Base-by-base conservation (phyloP, 495 filamentous ascomycete genomes). In the Parathielavia appendiculata region DNA sequence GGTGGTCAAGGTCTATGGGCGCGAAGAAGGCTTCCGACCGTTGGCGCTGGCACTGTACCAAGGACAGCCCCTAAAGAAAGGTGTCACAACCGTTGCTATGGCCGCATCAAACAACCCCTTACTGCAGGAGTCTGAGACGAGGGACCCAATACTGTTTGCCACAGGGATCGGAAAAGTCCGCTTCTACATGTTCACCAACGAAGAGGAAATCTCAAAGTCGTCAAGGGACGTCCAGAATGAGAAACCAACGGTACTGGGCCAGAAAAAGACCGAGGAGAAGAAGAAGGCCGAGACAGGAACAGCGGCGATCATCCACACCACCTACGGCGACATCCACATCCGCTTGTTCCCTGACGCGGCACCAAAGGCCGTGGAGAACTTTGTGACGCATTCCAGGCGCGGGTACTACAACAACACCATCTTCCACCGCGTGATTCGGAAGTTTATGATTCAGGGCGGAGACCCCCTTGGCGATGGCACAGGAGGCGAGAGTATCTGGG, bases 171-270 rank as follows among this genome's bases (percentile, higher is more conserved):
- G 85, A 60, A 99, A 97, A 71, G 83, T 89, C 35, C 88, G 93
- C 51, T 99, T 99, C 77, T 99, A 97, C 79, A 89, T 97, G 81
- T 99, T 96, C 74, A 96, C 89, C 54, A 95, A 96, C 72, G 89
- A 95, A 19, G 82, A 85, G 17, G 83, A 91, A 5, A 81, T 95
- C 57, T 86, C 85, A 57, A 95, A 93, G 69, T 87, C 88, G 11
- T 84, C 86, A 32, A 87, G 93, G 61, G 93, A 98, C 68, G 77
- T 97, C 22, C 91, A 96, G 63, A 98, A 98, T 72, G 93, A 99
- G 75, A 93, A 92, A 63, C 93, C 92, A 6, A 79, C 83, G 30
- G 65, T 79, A 13, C 66, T 79, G 10, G 75, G 75, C 11, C 62
- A 66, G 9, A 76, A 75, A 60, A 75, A 77, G 61, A 61, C 63